Evolutionary conservation across 2,329 filamentous ascomycete species (phyloP), one percentile per base, ranked within the genome.

Genomic region (Scedosporium dehoogii): DNA sequence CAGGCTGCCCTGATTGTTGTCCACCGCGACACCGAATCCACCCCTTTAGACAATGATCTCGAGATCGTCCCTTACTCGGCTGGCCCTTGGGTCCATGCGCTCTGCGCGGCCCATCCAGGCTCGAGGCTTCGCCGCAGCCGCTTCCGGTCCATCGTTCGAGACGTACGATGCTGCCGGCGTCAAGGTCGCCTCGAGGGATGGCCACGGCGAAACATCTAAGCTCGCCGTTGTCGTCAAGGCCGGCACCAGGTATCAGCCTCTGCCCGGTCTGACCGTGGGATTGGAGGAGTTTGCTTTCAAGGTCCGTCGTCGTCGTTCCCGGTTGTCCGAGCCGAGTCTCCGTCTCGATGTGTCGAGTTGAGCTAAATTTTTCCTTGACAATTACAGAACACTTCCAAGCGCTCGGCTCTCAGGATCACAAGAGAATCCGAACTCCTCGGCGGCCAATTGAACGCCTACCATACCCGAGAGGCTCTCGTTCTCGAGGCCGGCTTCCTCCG

Each of bases 251-350:
- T 97, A 93, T 78, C 88, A 99, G 81, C 85, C 90, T 67, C 83
- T 90, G 68, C 94, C 94, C 66, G 94, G 94, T 68, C 84, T 97
- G 76, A 89, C 93, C 67, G 89, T 92, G 73, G 93, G 89, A 64
- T 84, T 99, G 68, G 90, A 94, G 81, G 90, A 91, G 76, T 99
- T 96, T 81, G 93, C 96, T 68, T 99, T 97, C 86, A 96, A 96
- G 90, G 94, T 92, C 63, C 63, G 64, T 63, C 23, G n/a, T 23
- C 44, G 44, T 48, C n/a, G 18, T 29, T 53, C 41, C 38, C 63
- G 53, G 41, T 41, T 57, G 18, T 59, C 59, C 58, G 55, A 29
- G 46, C 25, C 16, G 61, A n/a, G n/a, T 44, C 29, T 16, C 55
- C 33, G 16, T 48, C 14, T 51, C 21, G 62, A 16, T 38, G n/a